Evolutionary conservation across 2,329 filamentous ascomycete species (phyloP).

Genomic region (Septoria petroselini): DNA sequence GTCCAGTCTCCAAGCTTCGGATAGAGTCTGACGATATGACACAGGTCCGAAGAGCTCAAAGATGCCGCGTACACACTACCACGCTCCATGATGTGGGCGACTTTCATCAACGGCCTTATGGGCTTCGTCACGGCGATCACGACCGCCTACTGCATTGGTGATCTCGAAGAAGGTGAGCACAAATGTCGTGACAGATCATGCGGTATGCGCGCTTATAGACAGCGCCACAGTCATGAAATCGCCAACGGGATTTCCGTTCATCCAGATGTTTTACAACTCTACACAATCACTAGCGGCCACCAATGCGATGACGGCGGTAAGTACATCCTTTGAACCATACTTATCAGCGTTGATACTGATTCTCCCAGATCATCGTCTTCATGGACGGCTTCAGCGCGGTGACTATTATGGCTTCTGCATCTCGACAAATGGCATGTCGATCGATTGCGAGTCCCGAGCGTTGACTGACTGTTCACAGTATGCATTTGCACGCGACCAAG

Average conservation of each 20-base stretch:
- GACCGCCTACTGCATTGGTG: slow-evolving; percentile 25
- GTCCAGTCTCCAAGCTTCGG: slow-evolving; percentile 9
- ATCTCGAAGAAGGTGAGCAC: slow-evolving; percentile 15
- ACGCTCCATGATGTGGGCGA: slow-evolving; percentile 24
- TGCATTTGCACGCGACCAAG: slow-evolving; percentile 4
- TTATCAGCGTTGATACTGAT: neutral
- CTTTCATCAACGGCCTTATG: slow-evolving; percentile 20
- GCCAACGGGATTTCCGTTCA: slow-evolving; percentile 29
- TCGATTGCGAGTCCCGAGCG: neutral
- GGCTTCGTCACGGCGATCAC: slow-evolving; percentile 22
- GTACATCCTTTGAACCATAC: neutral
- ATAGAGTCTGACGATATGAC: slow-evolving; percentile 16
- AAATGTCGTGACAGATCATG: too few relatives aligned
- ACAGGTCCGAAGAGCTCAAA: slow-evolving; percentile 32
- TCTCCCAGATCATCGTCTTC: slow-evolving; percentile 26
- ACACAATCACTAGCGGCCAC: slow-evolving; percentile 28
- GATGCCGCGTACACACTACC: slow-evolving; percentile 29
- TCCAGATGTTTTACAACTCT: slow-evolving; percentile 30
- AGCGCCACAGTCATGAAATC: slow-evolving; percentile 28
- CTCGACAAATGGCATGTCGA: slow-evolving; percentile 21
- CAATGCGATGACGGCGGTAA: slow-evolving; percentile 24
- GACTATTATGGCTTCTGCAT: slow-evolving; percentile 28
- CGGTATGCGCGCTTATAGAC: too few relatives aligned
- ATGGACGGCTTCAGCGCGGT: slow-evolving; percentile 26
- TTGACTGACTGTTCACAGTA: neutral